Base-by-base conservation (phyloP, 2,329 filamentous ascomycete species). In the Biscogniauxia sp. region DNA sequence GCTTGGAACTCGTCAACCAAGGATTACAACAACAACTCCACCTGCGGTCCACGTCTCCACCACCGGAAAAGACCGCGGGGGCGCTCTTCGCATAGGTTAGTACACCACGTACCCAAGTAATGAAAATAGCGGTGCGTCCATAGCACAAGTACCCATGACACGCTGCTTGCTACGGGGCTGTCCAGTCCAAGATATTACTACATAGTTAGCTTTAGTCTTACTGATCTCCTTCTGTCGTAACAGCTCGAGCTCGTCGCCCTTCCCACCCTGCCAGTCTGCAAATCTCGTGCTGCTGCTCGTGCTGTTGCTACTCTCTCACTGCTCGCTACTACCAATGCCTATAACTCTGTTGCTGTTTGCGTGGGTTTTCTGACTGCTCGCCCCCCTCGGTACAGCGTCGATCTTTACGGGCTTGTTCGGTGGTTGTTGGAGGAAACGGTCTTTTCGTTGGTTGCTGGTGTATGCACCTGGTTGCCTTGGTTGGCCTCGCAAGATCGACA, bases 41-140 rank as follows among this genome's bases (percentile, higher is more conserved):
- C 53, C 53, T 45, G 25, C 49, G 54, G 49, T 56, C 60, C 56
- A 59, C 58, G 41, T 57, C 58, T 58, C 58, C 60, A 61, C 59
- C 37, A 61, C 59, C 56, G 55, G 41, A 53, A 53, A 59, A 53
- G 49, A 57, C 57, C 60, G 57, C 53, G 41, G 54, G 37, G 37
- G 37, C 15, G 37, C 15, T 32, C 15, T n/a, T 45, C 37, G 37
- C 37, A 45, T 17, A 45, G 37, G 11, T 8, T 32, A 32, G 28
- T 32, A 13, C 28, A 9, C 28, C 5, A 32, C 28, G 11, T 45
- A 45, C 37, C 37, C 37, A 45, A 45, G 37, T n/a, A 15, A 45
- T 45, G 17, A 45, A 64, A 64, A 55, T 58, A 64, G 62, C 62
- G 62, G 62, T 64, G 62, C 62, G 56, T 57, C 52, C 37, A 54